Conservation (phyloP, 2,329 filamentous ascomycete genomes). For the Pseudocercospora macadamiae region DNA sequence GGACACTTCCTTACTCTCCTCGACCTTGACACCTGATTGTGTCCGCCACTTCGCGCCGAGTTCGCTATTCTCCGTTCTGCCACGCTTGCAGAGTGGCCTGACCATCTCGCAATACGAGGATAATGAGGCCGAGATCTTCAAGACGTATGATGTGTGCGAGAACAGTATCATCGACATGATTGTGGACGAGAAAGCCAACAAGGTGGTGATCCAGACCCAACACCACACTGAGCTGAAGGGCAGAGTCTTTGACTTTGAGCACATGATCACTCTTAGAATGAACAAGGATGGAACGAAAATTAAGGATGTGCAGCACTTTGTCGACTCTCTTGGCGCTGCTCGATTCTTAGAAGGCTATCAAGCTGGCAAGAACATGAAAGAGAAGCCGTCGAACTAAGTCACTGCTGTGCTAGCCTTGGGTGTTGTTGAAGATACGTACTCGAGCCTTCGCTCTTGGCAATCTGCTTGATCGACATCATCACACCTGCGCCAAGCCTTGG, state of each 20-base stretch:
- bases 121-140: neutral
- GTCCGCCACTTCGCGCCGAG: neutral
- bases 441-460: neutral
- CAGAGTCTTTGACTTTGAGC: neutral
- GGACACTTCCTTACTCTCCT: neutral
- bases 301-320: neutral
- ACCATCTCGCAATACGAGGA: neutral
- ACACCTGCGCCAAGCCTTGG: neutral
- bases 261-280: neutral
- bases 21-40: neutral
- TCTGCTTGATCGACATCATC: neutral
- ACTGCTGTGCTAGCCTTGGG: too few species aligned
- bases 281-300: neutral
- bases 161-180: neutral
- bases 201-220: neutral
- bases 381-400: neutral
- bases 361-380: neutral
- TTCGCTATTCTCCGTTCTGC: neutral
- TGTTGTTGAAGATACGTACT: too few species aligned
- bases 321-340: neutral
- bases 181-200: neutral
- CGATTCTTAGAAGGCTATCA: neutral
- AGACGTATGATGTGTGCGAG: neutral
- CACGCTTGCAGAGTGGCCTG: neutral
- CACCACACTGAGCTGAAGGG: neutral